Base-by-base conservation (phyloP, 1,284 basidiomycete species). In the Marasmius fiardii region DNA sequence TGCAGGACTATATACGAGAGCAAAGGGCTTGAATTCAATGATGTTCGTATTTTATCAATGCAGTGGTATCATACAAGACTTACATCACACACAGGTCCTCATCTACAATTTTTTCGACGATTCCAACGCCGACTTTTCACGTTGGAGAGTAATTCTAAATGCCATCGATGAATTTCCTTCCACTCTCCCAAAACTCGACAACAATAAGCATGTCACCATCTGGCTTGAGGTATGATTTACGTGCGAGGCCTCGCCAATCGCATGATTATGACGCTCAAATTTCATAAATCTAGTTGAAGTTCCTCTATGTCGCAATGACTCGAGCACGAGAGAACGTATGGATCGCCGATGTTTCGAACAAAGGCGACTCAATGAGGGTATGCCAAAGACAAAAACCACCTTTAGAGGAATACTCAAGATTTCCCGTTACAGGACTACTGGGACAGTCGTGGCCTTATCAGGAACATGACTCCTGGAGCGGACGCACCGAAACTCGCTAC, bases 1-100 rank as follows among this genome's bases (percentile, higher is more conserved):
- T 41, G 6, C 53, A 88, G 87, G 72, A 90, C 88, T 0, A 65
- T 89, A 0, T 87, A 86, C 58, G 85, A 90, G 51, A 83, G 81
- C 73, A 90, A 90, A 65, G 88, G 88, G 0, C 70, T 89, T 0
- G 88, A 89, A 64, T 89, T 89, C 63, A 79, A 88, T 60, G 86
- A 89, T 55, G 85, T 86, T 58, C 54, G 76, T 63, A 10, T 16
- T 33, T 33, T 37, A 5, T 8, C 18, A 3, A 31, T 31, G 12
- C 18, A 6, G 7, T 43, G 2, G 16, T 35, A 21, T 50, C 6
- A 10, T 16, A 4, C 16, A 24, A 31, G 28, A 20, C 51, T 52
- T 48, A 45, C 34, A 33, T 35, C 56, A 43, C n/a, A 10, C 34
- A 7, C 62, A 89, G 85, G 87, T 90, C 3, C 70, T 90, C 1